Evolutionary conservation across 2,329 filamentous ascomycete genomes (phyloP).

Genomic region (Epichloe coenophiala): DNA sequence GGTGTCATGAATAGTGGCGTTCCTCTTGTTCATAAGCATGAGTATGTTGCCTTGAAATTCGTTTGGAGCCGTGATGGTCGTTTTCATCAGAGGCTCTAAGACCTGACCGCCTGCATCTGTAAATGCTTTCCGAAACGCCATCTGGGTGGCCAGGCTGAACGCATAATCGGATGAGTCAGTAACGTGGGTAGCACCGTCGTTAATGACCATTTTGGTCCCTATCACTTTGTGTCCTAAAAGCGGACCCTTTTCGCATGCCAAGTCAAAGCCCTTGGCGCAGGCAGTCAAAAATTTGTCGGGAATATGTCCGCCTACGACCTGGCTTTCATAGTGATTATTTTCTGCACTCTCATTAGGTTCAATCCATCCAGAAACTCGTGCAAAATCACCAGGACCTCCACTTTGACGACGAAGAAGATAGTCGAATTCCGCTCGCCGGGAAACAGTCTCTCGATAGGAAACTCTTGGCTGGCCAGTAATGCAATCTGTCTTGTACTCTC

Average conservation of each 20-base stretch:
- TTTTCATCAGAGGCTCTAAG: constrained; percentile 96
- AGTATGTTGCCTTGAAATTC: constrained; percentile 98
- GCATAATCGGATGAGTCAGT: constrained; percentile 96
- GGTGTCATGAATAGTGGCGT: constrained; percentile 87
- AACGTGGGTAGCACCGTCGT: constrained; percentile 92
- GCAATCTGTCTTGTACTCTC: constrained; percentile 94
- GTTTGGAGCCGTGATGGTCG: constrained; percentile 83
- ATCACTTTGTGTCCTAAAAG: constrained; percentile 88
- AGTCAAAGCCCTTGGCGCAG: constrained; percentile 87
- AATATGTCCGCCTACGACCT: constrained; percentile 80
- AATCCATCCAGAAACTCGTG: constrained; percentile 81
- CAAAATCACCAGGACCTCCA: constrained; percentile 90
- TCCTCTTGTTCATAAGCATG: constrained; percentile 90
- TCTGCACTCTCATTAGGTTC: constrained; percentile 66
- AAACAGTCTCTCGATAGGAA: constrained; percentile 90
- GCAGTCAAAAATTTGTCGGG: constrained; percentile 92
- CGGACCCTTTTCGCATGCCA: constrained; percentile 72
- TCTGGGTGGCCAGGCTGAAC: constrained; percentile 87
- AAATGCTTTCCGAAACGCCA: constrained; percentile 94
- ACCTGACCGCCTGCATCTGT: constrained; percentile 66
- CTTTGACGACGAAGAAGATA: constrained; percentile 91
- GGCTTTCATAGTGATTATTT: constrained; percentile 72
- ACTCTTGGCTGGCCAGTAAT: constrained; percentile 94
- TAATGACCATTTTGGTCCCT: constrained; percentile 79
- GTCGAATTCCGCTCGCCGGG: constrained; percentile 69